Base-by-base conservation (phyloP, 140 eudicot genomes). In the Bidens hawaiensis region DNA sequence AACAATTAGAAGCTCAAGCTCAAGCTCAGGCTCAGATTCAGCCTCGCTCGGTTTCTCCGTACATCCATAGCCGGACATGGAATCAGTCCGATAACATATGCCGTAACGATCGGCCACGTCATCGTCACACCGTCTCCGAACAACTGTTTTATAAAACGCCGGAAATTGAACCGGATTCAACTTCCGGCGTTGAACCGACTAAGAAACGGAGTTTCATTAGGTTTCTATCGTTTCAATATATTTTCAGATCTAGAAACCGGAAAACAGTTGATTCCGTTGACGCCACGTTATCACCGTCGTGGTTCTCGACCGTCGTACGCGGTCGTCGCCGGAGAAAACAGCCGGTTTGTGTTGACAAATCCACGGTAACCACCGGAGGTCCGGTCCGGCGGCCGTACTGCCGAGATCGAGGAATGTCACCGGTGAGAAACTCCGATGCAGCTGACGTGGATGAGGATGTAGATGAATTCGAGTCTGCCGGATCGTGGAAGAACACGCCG, bases 361-460 rank as follows among this genome's bases (percentile, higher is more conserved):
- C 79, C 4, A 61, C 64, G 1, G n/a, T 67, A 51, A 9, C 75
- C 48, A 38, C 42, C 28, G 78, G 33, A 21, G 67, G 53, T 17
- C 64, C n/a, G n/a, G n/a, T n/a, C n/a, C n/a, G 64, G 47, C 33
- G 71, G 36, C 50, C 56, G 41, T 70, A 76, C 34, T 40, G 70
- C 56, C 76, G 74, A 18, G 79, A 79, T 56, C 78, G 84, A 1
- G 97, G 95, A 68, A 77, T 89, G 95, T 89, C 96, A 5, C 96
- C 96, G 71, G 95, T 72, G 59, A 61, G 82, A 25, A 57, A 61
- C 38, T 65, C 89, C 6, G 85, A 84, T 31, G 77, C 56, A 0
- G 76, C 59, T 13, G 75, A 64, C 9, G 88, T 61, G 1, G 82
- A 77, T 48, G 76, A 62, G n/a, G n/a, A n/a, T n/a, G n/a, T n/a